Conservation (phyloP, 345 rosid species). For the Erodium maritimum region DNA sequence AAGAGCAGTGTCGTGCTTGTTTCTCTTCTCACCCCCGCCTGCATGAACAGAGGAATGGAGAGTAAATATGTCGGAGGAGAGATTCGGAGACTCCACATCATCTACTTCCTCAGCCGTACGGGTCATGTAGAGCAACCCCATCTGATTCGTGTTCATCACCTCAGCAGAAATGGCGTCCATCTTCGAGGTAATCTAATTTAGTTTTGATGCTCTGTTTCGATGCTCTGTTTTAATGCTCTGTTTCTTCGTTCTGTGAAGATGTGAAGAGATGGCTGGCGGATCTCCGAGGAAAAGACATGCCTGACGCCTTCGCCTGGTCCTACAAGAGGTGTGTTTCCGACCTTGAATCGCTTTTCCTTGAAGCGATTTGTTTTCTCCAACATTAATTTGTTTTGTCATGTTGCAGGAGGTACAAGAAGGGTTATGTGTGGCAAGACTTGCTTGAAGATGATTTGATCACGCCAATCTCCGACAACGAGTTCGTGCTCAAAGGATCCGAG, state of each 20-base stretch:
- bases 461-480: slow-evolving; percentile 66
- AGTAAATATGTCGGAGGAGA: slow-evolving; percentile 20
- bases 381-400: not conserved
- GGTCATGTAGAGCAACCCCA: slow-evolving; percentile 65
- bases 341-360: not conserved
- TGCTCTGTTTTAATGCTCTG: not conserved
- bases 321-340: slow-evolving; percentile 40
- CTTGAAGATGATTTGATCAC: slow-evolving; percentile 60
- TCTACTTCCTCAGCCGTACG: slow-evolving; percentile 47
- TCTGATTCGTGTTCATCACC: slow-evolving; percentile 50
- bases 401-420: slow-evolving; percentile 50
- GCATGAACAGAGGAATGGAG: slow-evolving; percentile 7
- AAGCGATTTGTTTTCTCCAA: not conserved
- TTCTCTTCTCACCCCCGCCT: too few relatives aligned
- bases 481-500: slow-evolving; percentile 63
- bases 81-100: slow-evolving; percentile 45
- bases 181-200: slow-evolving; percentile 35
- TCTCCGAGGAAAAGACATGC: slow-evolving; percentile 61
- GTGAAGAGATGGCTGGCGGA: slow-evolving; percentile 63
- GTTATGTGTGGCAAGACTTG: slow-evolving; percentile 76
- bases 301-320: slow-evolving; percentile 59
- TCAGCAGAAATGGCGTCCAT: slow-evolving; percentile 36
- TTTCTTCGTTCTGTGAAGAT: slow-evolving; percentile 19
- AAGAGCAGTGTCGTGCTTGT: too few relatives aligned
- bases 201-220: not conserved